Evolutionary conservation across 345 rosid species (phyloP), one percentile per base, ranked within the genome.

Genomic region (Theobroma cacao): DNA sequence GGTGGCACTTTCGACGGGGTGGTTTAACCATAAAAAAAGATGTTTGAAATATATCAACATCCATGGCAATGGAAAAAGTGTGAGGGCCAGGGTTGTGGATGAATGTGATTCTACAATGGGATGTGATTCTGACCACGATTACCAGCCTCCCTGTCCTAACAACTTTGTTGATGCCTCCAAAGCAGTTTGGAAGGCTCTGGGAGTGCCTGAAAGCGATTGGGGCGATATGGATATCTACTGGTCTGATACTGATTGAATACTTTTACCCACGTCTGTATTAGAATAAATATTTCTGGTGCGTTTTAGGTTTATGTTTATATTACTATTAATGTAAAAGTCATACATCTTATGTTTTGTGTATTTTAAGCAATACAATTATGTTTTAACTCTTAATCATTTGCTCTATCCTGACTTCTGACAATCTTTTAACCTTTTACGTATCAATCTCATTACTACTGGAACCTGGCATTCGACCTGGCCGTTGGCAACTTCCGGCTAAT

Each of bases 101-200:
- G 85, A 80, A 40, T 80, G 84, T 72, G 83, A 83, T 72, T 84
- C 82, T 0, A 83, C 79, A 4, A 72, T 18, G 34, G 86, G 82
- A 0, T 85, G 85, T 26, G 78, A 79, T 30, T 36, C 72, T 0
- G 63, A 31, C n/a, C 87, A 82, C 17, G 85, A 75, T 40, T 80
- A 75, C 50, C 81, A 73, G 15, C 81, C 84, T 10, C 85, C 85
- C 1, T 80, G 82, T 65, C 50, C 7, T 28, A 38, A 80, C 74
- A 81, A 84, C 62, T 75, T 82, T n/a, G 82, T 77, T 5, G 81
- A 77, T 72, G 85, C 83, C 30, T 82, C 88, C 0, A 71, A 48
- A 47, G 86, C 83, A 10, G 84, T 87, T 43, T 87, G 84, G 87
- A 52, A 80, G 64, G 80, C 83, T 20, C 50, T 85, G 55, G 83